A percentile compares a stretch with the other conserved stretches of the same genome.
These are phyloP conservation scores for Rhinocladiella mackenziei DNA, from an alignment of 2,329 filamentous ascomycete genomes.

Conservation along the genomic window DNA sequence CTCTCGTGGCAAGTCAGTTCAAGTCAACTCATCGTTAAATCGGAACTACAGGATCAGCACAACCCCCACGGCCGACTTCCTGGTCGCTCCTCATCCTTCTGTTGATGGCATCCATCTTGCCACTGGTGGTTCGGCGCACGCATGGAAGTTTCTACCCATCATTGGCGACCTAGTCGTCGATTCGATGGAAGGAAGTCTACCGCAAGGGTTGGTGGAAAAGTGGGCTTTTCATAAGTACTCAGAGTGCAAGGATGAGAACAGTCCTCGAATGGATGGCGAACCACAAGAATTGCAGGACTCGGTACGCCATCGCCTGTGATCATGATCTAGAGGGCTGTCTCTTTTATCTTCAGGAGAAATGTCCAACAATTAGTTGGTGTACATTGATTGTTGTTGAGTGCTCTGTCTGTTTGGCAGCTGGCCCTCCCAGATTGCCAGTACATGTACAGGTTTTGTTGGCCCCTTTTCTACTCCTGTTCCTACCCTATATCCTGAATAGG, in stretches of 20 bases:
- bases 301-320: slow-evolving; percentile 7
- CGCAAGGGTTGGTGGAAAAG: slow-evolving; percentile 37
- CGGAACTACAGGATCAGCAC: slow-evolving; percentile 20
- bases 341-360: too few species aligned
- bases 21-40: slow-evolving; percentile 3
- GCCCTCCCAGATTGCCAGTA: too few species aligned
- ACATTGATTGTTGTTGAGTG: not conserved
- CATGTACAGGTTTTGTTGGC: too few species aligned
- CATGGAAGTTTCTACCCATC: slow-evolving; percentile 28
- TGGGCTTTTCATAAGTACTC: slow-evolving; percentile 44
- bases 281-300: slow-evolving; percentile 11
- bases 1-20: not conserved
- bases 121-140: slow-evolving; percentile 28
- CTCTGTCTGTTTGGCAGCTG: too few species aligned
- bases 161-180: slow-evolving; percentile 26
- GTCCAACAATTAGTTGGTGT: not conserved
- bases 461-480: too few species aligned
- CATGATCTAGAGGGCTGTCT: not conserved
- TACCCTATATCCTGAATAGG: too few species aligned
- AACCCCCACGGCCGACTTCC: slow-evolving; percentile 25
- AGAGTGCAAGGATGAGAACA: slow-evolving; percentile 7
- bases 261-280: slow-evolving; percentile 15
- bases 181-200: slow-evolving; percentile 39
- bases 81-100: slow-evolving; percentile 26
- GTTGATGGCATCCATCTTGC: slow-evolving; percentile 26